phyloP scores from a whole-genome alignment of 352 stramenopile genomes.

The Globisporangium barbulae region DNA sequence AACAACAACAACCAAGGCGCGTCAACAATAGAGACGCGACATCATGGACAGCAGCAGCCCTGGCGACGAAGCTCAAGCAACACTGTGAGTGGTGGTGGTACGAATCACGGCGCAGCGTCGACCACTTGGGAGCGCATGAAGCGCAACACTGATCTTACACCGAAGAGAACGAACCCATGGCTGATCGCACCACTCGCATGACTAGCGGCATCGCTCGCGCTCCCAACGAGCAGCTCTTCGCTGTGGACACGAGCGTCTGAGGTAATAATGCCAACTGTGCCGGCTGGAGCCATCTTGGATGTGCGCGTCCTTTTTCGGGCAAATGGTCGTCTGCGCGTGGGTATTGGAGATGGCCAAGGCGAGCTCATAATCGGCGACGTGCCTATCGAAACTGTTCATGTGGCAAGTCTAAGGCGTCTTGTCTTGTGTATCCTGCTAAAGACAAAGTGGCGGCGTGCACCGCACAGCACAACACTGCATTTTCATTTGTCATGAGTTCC shows the following conservation, averaged over 20 bases:
- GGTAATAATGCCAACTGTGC: background rate
- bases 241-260: constrained; percentile 2
- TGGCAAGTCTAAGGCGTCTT: no score
- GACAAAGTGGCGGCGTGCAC: no score
- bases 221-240: background rate
- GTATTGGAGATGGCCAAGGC: no score
- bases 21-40: constrained; percentile 3
- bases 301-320: no score
- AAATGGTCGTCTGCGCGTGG: no score
- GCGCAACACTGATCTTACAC: background rate
- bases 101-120: background rate
- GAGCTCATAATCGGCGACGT: no score
- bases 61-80: constrained; percentile 4
- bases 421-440: no score
- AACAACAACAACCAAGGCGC: constrained; percentile 2
- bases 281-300: background rate
- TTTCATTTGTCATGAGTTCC: no score
- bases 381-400: no score
- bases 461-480: no score
- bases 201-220: background rate
- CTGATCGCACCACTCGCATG: background rate
- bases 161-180: background rate
- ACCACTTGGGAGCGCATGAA: constrained; percentile 22
- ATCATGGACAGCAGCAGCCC: constrained; percentile 3
- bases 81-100: background rate